phyloP scores from a whole-genome alignment of 148 eudicot genomes.

The Camellia granthamiana region DNA sequence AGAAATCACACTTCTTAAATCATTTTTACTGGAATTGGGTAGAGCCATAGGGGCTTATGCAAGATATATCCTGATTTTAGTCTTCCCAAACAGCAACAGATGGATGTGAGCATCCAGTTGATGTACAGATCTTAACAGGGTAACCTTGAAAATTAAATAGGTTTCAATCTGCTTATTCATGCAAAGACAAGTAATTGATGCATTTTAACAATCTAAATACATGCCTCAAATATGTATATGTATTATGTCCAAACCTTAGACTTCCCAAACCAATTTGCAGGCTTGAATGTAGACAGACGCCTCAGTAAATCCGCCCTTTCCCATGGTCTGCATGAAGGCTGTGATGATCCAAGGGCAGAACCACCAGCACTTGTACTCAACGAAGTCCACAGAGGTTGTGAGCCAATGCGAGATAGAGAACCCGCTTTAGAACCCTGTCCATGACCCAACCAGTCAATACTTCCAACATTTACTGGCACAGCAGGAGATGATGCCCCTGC shows the following conservation, averaged over 20 bases:
- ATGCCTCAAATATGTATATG: neutral
- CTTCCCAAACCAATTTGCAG: conserved; percentile 87
- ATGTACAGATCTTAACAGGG: conserved; percentile 2
- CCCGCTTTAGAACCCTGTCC: conserved; percentile 91
- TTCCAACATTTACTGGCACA: conserved; percentile 67
- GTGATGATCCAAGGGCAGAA: conserved; percentile 83
- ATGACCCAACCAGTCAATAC: conserved; percentile 72
- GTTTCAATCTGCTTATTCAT: neutral
- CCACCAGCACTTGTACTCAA: conserved; percentile 84
- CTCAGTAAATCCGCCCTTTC: conserved; percentile 95
- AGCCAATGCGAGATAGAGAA: conserved; percentile 62
- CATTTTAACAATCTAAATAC: neutral
- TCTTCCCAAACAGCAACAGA: neutral
- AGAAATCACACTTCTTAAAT: neutral
- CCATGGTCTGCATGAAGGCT: conserved; percentile 98
- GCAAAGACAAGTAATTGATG: neutral
- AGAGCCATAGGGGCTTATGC: neutral
- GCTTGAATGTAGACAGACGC: conserved; percentile 89
- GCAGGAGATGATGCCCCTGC: conserved; percentile 96
- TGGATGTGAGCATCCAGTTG: neutral
- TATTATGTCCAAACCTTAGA: conserved; percentile 60
- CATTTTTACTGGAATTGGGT: neutral
- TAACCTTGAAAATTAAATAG: neutral
- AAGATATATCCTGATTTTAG: conserved; percentile 2
- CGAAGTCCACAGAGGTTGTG: conserved; percentile 60